A percentile compares a stretch with the other conserved stretches of the same genome.
phyloP scores from a whole-genome alignment of 345 rosid species.

The Bruguiera gymnorhiza region DNA sequence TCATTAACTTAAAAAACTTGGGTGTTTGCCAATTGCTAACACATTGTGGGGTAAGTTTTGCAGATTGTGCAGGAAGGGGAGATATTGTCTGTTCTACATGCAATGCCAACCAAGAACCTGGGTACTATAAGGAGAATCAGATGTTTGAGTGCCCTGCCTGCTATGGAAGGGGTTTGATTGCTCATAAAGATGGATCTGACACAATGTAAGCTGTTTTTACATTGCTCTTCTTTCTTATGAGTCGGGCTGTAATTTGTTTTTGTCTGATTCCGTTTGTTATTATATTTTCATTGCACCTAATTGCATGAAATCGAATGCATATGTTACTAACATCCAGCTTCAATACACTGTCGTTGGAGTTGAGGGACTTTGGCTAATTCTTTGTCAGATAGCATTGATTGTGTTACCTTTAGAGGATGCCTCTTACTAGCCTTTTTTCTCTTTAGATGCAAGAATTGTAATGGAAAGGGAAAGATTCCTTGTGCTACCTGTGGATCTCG shows the following conservation, averaged over 20 bases:
- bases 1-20: background rate
- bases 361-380: no score
- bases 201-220: constrained; percentile 48
- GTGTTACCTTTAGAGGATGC: background rate
- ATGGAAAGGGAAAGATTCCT: constrained; percentile 79
- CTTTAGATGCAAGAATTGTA: constrained; percentile 62
- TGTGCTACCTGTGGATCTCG: constrained; percentile 81
- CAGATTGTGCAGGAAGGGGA: constrained; percentile 82
- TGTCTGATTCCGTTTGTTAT: background rate
- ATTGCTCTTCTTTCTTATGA: background rate
- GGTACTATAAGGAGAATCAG: constrained; percentile 72
- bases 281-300: background rate
- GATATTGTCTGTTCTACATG: constrained; percentile 57
- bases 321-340: background rate
- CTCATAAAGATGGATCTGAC: constrained; percentile 95
- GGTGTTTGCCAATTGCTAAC: background rate
- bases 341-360: background rate
- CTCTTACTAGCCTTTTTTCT: background rate
- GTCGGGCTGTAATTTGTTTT: background rate
- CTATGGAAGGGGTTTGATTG: constrained; percentile 89
- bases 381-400: no score
- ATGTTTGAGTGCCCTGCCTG: constrained; percentile 60
- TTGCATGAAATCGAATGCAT: background rate
- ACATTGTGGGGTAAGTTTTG: constrained; percentile 10
- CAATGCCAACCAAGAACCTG: constrained; percentile 76